A percentile compares a stretch with the other conserved stretches of the same genome.
phyloP scores from a whole-genome alignment of 306 rosid genomes.

The Benincasa hispida region DNA sequence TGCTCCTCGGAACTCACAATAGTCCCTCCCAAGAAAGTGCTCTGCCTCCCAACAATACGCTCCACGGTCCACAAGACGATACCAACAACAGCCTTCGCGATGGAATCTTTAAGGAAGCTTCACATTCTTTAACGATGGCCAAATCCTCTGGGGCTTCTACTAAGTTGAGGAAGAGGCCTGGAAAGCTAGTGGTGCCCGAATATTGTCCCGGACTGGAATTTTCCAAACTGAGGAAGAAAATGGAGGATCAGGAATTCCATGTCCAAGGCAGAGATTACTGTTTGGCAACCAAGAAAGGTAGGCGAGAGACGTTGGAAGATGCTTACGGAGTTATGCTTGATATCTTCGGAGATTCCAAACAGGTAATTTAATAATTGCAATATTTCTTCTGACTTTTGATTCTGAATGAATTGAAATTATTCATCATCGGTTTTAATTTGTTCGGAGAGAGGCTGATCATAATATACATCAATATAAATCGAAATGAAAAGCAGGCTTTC shows the following conservation, averaged over 20 bases:
- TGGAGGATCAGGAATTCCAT: slow-evolving; percentile 16
- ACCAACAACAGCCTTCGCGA: neutral
- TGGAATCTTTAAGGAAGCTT: neutral
- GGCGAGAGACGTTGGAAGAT: slow-evolving; percentile 27
- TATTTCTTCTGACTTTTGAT: neutral
- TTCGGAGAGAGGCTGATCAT: neutral
- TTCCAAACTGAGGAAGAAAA: slow-evolving; percentile 9
- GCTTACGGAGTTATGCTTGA: slow-evolving; percentile 18
- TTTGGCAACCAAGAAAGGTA: slow-evolving; percentile 31
- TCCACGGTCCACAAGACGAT: neutral
- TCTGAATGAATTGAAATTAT: neutral
- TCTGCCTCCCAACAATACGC: neutral
- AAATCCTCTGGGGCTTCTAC: neutral
- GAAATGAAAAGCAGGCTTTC: slow-evolving; percentile 15
- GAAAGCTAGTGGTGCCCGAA: slow-evolving; percentile 22
- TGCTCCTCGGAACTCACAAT: neutral
- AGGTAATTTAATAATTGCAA: slow-evolving; percentile 4
- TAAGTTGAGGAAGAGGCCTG: slow-evolving; percentile 19
- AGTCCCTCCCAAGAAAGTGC: neutral
- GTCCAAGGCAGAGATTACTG: slow-evolving; percentile 22
- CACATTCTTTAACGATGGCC: neutral
- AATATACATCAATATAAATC: neutral
- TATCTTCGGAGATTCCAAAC: slow-evolving; percentile 25
- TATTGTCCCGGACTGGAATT: slow-evolving; percentile 1
- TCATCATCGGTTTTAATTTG: neutral